Evolutionary conservation across 805 yeast genomes (phyloP).

Genomic region (Metschnikowia similis): DNA sequence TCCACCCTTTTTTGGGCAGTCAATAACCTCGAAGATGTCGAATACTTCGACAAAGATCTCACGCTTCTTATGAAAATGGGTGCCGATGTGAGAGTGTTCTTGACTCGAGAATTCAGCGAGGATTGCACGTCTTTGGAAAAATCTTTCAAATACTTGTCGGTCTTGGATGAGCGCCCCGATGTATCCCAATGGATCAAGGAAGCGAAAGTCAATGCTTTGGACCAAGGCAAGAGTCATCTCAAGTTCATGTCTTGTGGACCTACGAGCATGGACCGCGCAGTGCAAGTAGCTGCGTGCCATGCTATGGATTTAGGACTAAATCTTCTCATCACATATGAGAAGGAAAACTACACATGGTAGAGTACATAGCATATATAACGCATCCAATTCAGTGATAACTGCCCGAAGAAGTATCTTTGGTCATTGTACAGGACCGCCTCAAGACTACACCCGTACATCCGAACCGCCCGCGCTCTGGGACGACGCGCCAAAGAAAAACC

Average conservation of each 20-base stretch:
- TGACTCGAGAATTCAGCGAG: conserved; percentile 7
- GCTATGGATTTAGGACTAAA: conserved; percentile 9
- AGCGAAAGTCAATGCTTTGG: conserved; percentile 8
- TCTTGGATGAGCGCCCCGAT: conserved; percentile 10
- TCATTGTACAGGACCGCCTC: neutral
- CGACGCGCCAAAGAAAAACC: conserved; percentile 2
- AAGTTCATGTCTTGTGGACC: conserved; percentile 15
- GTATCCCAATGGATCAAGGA: conserved; percentile 11
- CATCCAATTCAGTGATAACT: neutral
- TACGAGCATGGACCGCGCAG: conserved; percentile 11
- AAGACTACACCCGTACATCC: conserved; percentile 1
- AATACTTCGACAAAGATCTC: conserved; percentile 9
- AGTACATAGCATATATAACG: neutral
- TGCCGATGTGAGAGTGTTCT: conserved; percentile 12
- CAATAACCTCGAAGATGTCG: conserved; percentile 13
- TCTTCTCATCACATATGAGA: conserved; percentile 8
- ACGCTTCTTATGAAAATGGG: conserved; percentile 10
- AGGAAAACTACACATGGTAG: conserved; percentile 15
- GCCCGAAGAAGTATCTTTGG: neutral
- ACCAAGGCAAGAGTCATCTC: neutral
- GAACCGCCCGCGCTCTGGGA: neutral
- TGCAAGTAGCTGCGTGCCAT: conserved; percentile 8
- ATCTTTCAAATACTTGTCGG: conserved; percentile 8
- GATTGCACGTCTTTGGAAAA: conserved; percentile 11
- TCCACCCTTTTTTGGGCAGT: conserved; percentile 15